phyloP scores from a whole-genome alignment of 805 yeast species.

The Lachancea fermentati region DNA sequence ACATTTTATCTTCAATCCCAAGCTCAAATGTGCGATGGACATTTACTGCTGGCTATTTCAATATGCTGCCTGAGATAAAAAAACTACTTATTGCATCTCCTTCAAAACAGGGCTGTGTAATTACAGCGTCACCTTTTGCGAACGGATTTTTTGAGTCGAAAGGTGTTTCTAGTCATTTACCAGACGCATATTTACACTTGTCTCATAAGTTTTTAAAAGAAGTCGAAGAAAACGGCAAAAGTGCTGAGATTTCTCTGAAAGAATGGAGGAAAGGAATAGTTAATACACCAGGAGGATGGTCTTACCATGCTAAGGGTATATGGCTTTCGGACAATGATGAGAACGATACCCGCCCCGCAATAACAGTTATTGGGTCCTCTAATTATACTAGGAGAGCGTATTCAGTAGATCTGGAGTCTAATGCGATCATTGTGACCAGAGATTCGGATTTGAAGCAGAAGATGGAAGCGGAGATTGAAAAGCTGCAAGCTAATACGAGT shows the following conservation, averaged over 20 bases:
- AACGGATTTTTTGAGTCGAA: slow-evolving; percentile 85
- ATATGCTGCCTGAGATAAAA: slow-evolving; percentile 73
- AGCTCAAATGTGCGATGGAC: slow-evolving; percentile 64
- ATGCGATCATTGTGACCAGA: slow-evolving; percentile 71
- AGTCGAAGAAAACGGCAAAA: slow-evolving; percentile 39
- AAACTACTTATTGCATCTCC: slow-evolving; percentile 49
- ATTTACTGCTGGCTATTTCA: slow-evolving; percentile 95
- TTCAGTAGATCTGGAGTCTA: slow-evolving; percentile 79
- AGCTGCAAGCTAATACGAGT: slow-evolving; percentile 49
- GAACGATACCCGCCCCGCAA: slow-evolving; percentile 51
- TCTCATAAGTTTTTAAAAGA: slow-evolving; percentile 62
- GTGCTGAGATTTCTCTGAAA: slow-evolving; percentile 45
- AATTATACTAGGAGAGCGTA: slow-evolving; percentile 91
- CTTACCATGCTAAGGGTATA: slow-evolving; percentile 95
- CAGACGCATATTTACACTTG: slow-evolving; percentile 77
- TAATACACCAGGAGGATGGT: slow-evolving; percentile 83
- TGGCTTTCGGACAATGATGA: slow-evolving; percentile 54
- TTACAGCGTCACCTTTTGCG: slow-evolving; percentile 91
- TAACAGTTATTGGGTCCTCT: slow-evolving; percentile 86
- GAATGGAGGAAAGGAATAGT: slow-evolving; percentile 91
- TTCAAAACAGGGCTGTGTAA: slow-evolving; percentile 46
- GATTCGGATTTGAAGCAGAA: slow-evolving; percentile 50
- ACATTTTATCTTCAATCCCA: slow-evolving; percentile 49
- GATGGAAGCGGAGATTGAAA: slow-evolving; percentile 59
- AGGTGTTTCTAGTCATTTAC: slow-evolving; percentile 77